Evolutionary conservation across 768 basidiomycete genomes (phyloP).

Genomic region (Lactarius hengduanensis): DNA sequence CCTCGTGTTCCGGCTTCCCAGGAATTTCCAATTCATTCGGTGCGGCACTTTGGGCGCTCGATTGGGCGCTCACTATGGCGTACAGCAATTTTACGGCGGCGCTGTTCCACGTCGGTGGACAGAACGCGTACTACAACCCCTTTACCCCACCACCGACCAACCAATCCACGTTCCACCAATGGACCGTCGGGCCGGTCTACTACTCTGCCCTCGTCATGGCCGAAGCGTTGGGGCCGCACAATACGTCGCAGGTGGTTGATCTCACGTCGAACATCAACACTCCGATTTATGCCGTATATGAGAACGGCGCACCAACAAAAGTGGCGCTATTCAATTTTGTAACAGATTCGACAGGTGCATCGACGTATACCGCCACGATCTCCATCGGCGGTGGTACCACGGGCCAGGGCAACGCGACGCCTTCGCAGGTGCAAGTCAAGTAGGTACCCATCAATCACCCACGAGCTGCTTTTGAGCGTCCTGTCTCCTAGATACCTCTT

Average conservation of each 20-base stretch:
- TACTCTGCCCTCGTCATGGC: constrained; percentile 71
- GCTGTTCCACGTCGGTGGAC: constrained; percentile 57
- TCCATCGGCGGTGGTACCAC: constrained; percentile 46
- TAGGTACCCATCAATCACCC: constrained; percentile 34
- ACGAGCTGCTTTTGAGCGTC: neutral
- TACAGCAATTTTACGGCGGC: constrained; percentile 46
- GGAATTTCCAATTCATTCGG: constrained; percentile 59
- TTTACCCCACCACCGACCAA: constrained; percentile 52
- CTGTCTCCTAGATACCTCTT: constrained; percentile 48
- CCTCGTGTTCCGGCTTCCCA: constrained; percentile 49
- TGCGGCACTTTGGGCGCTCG: constrained; percentile 53
- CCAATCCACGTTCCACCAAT: constrained; percentile 55
- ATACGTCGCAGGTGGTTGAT: constrained; percentile 65
- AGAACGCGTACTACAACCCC: constrained; percentile 61
- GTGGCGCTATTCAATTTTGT: constrained; percentile 75
- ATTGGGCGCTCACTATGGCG: constrained; percentile 54
- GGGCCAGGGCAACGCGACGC: constrained; percentile 41
- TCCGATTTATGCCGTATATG: constrained; percentile 71
- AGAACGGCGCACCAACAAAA: constrained; percentile 58
- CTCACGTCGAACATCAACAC: constrained; percentile 49
- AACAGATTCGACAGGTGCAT: constrained; percentile 55
- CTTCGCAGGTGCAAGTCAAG: constrained; percentile 55
- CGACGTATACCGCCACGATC: constrained; percentile 52
- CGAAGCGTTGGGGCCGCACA: constrained; percentile 64
- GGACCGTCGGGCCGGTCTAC: constrained; percentile 73